Evolutionary conservation across 129 eudicot genomes (phyloP), one percentile per base, ranked within the genome.

Genomic region (Helichrysum umbraculigerum): DNA sequence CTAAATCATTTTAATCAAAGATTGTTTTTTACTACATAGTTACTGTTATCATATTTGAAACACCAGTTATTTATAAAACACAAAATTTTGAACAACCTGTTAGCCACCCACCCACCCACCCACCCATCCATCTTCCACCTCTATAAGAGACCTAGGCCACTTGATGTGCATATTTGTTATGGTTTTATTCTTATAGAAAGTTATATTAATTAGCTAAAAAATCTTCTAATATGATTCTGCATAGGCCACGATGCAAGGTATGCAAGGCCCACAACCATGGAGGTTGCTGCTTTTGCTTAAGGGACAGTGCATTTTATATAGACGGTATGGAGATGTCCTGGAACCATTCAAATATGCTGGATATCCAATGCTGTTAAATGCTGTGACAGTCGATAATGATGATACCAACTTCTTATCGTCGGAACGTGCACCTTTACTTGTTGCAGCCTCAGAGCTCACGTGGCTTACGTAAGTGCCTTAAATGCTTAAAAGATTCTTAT

Each of bases 341-440:
- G 96, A 89, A 84, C 97, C 97, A 58, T 94, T 94, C 62, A 94
- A 94, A 73, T 94, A 94, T 81, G 99, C 99, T 81, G 99, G 99
- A 9, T 94, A 94, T 74, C 99, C 99, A 0, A 94, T 94, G 99
- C 79, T 94, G 77, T 85, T 94, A 75, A 94, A 89, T 82, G 97
- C 99, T 34, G 87, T 91, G 37, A 94, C 99, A 58, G 99, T 94
- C 56, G 99, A 94, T 81, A 71, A 79, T 37, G 96, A 94, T 47
- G 99, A 94, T 73, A 82, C 76, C 82, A 94, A 94, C 80, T 94
- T 91, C 86, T 87, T 94, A 76, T 91, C 97, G 59, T 62, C 91
- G 68, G 99, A 94, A 32, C 88, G 97, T 41, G 93, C 97, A 71
- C 92, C 99, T 82, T 86, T 94, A 76, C 96, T 94, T 63, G 85